Evolutionary conservation across 148 eudicot genomes (phyloP).

Genomic region (Limonium bicolor): DNA sequence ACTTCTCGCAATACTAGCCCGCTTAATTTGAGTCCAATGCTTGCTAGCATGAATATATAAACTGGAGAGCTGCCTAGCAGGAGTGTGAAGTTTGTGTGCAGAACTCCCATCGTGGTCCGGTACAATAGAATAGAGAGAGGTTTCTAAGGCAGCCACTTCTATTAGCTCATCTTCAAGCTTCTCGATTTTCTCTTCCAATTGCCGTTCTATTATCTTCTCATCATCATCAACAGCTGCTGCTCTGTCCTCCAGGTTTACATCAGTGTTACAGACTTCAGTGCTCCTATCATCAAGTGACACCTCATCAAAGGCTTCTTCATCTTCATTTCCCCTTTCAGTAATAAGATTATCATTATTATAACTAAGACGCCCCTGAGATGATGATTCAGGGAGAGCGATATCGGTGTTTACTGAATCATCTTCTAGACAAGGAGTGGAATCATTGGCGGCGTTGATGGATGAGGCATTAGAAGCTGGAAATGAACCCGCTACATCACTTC

Average conservation of each 20-base stretch:
- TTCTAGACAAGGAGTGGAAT: too few species aligned
- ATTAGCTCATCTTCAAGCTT: not conserved
- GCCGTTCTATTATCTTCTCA: too few species aligned
- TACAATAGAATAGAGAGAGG: not conserved
- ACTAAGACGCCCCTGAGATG: slow-evolving; percentile 40
- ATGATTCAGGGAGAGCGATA: slow-evolving; percentile 9
- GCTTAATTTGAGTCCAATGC: not conserved
- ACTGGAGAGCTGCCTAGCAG: not conserved
- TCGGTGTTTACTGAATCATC: too few species aligned
- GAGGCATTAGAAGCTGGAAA: too few species aligned
- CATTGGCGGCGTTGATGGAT: too few species aligned
- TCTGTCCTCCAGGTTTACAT: not conserved
- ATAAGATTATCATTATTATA: slow-evolving; percentile 20
- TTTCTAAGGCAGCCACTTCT: not conserved
- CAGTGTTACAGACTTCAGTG: not conserved
- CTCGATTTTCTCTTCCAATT: not conserved
- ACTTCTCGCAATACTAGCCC: not conserved
- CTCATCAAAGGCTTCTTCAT: slow-evolving; percentile 25
- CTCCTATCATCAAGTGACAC: slow-evolving; percentile 15
- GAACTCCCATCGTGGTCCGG: not conserved
- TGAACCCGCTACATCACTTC: too few species aligned
- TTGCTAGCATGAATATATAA: not conserved
- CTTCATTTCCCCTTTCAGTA: slow-evolving; percentile 35
- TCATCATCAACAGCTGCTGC: not conserved
- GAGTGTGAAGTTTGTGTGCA: not conserved